Evolutionary conservation across 305 asterid species (phyloP), one percentile per base, ranked within the genome.

Genomic region (Striga hermonthica): DNA sequence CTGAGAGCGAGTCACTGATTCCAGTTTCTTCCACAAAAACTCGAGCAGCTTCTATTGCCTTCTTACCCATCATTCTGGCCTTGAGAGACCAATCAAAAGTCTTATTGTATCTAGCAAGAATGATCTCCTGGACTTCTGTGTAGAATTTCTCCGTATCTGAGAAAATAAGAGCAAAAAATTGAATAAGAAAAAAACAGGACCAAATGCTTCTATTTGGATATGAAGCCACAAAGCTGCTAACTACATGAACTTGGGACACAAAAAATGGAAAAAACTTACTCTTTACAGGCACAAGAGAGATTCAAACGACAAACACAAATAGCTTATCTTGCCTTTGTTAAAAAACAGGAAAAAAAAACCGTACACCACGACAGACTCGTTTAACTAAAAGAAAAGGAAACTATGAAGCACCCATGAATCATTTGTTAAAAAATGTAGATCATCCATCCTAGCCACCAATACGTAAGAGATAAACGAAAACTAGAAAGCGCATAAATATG

Each of bases 31-130:
- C 86, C 63, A 93, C 96, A 76, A 90, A 93, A 45, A 93, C 84
- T 65, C 83, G 84, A 63, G 98, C 96, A 67, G 97, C 94, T 82
- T 90, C 98, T 55, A 93, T 87, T 38, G 98, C 97, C 79, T 93
- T 93, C 85, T 48, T 93, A 6, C 98, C 98, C 98, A 93, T 90
- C 98, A 93, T 90, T 81, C 82, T 90, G 34, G 98, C 95, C 84
- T 86, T 88, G 53, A 93, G 85, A 63, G 98, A 82, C 98, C 98
- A 93, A 69, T 90, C 96, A 86, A 93, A 90, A 56, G 88, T 86
- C 79, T 90, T 93, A 61, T 81, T 83, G 80, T 78, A 90, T 82
- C 95, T 86, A n/a, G 94, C 78, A 28, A 93, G 96, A 66, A 93
- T 84, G 38, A 54, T 86, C 80, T 93, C 96, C 79, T 93, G 98